A percentile compares a stretch with the other conserved stretches of the same genome.
These are phyloP conservation scores for Coprinellus micaceus DNA, from an alignment of 768 basidiomycete species.

Conservation along the genomic window DNA sequence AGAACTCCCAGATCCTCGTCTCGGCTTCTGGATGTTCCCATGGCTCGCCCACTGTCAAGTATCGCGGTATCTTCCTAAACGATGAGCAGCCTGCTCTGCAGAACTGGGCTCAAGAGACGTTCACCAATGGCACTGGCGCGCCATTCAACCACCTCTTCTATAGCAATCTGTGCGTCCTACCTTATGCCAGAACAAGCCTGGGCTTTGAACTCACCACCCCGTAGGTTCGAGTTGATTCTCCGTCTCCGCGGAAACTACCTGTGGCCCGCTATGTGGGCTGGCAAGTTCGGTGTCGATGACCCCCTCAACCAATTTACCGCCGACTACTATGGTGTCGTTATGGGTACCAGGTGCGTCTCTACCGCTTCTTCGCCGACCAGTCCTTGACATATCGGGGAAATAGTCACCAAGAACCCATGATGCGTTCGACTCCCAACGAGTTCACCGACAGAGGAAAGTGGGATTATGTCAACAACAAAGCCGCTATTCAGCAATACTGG, in stretches of 20 bases:
- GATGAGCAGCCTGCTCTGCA: slow-evolving; percentile 72
- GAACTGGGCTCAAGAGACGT: slow-evolving; percentile 69
- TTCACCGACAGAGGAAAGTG: slow-evolving; percentile 54
- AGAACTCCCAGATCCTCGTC: slow-evolving; percentile 47
- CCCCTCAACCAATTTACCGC: slow-evolving; percentile 58
- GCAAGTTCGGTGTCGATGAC: slow-evolving; percentile 58
- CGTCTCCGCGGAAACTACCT: slow-evolving; percentile 67
- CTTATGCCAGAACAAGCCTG: neutral
- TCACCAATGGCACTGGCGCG: slow-evolving; percentile 59
- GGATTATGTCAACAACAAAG: slow-evolving; percentile 57
- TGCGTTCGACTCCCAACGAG: slow-evolving; percentile 65
- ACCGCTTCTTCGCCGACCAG: neutral
- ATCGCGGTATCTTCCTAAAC: slow-evolving; percentile 71
- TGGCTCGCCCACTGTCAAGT: slow-evolving; percentile 64
- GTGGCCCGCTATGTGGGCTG: slow-evolving; percentile 53
- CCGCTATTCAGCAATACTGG: slow-evolving; percentile 61
- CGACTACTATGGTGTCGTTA: slow-evolving; percentile 62
- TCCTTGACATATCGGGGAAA: neutral
- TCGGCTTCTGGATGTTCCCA: slow-evolving; percentile 45
- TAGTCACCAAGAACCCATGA: slow-evolving; percentile 74
- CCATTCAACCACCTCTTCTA: slow-evolving; percentile 66
- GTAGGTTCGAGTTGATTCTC: slow-evolving; percentile 66
- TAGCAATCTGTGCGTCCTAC: slow-evolving; percentile 42
- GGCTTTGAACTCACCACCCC: too few species aligned
- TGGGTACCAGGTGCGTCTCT: slow-evolving; percentile 54